Percentiles rank a stretch among this genome's conserved stretches.
Conservation (phyloP, 2,329 filamentous ascomycete species). For the Diaporthe aspalathi region DNA sequence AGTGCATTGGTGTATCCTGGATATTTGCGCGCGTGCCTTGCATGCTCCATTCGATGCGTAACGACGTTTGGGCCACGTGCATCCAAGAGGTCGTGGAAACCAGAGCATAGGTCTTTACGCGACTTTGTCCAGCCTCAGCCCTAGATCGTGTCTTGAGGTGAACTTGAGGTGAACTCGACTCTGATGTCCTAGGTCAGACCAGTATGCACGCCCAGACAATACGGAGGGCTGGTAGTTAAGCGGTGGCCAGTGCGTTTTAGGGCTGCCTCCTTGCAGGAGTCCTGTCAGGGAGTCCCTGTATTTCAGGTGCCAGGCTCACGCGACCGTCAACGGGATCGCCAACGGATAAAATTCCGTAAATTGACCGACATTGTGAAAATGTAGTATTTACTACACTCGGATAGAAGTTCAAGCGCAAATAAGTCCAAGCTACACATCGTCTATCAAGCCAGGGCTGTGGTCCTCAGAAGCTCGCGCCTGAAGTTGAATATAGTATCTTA, state of each 20-base stretch:
- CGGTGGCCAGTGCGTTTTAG: constrained; percentile 35
- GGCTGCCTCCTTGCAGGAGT: background rate
- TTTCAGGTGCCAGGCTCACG: background rate
- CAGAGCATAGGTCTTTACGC: background rate
- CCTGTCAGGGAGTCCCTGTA: constrained; percentile 5
- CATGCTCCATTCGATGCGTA: background rate
- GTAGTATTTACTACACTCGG: too few species aligned
- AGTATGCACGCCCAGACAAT: background rate
- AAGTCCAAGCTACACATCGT: too few species aligned
- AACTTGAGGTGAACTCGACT: background rate
- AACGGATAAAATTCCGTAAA: background rate
- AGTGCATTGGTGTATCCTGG: background rate
- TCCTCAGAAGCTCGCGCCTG: too few species aligned
- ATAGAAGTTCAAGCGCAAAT: background rate
- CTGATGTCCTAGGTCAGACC: background rate
- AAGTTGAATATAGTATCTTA: too few species aligned
- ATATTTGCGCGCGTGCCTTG: background rate
- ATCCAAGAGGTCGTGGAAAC: background rate
- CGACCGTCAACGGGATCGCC: background rate
- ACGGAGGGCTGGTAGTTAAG: constrained; percentile 14
- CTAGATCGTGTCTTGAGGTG: background rate
- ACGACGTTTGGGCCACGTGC: background rate
- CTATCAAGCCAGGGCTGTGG: background rate
- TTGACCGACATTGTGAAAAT: too few species aligned
- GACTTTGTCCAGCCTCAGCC: background rate